Evolutionary conservation across 805 yeast genomes (phyloP).

Genomic region (Pichia rugopelliculosa): DNA sequence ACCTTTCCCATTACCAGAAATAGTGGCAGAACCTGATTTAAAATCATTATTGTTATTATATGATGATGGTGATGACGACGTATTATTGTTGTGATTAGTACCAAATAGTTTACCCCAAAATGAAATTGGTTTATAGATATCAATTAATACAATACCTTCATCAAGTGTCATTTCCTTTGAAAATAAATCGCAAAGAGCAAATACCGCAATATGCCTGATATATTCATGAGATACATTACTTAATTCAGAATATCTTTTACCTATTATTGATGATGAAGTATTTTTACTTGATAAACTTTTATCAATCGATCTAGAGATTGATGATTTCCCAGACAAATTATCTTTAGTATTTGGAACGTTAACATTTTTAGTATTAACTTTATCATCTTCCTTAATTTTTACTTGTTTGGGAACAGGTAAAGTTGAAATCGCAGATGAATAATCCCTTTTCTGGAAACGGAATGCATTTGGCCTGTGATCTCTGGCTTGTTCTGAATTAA

Average conservation of each 20-base stretch:
- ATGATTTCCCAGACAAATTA: not conserved
- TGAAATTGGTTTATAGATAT: slow-evolving; percentile 35
- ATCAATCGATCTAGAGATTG: not conserved
- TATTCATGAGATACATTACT: slow-evolving; percentile 48
- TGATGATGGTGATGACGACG: not conserved
- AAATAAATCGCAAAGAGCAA: slow-evolving; percentile 36
- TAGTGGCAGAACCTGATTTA: slow-evolving; percentile 15
- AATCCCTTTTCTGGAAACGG: slow-evolving; percentile 55
- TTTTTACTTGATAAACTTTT: not conserved
- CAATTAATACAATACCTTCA: slow-evolving; percentile 36
- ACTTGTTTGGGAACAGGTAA: slow-evolving; percentile 30
- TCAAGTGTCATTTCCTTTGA: slow-evolving; percentile 26
- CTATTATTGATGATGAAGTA: not conserved
- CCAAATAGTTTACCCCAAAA: slow-evolving; percentile 48
- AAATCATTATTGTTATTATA: slow-evolving; percentile 9
- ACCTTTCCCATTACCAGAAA: slow-evolving; percentile 21
- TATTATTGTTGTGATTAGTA: slow-evolving; percentile 5
- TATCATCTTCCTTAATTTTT: slow-evolving; percentile 10
- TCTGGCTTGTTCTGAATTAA: slow-evolving; percentile 93
- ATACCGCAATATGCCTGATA: slow-evolving; percentile 52
- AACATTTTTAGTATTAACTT: not conserved
- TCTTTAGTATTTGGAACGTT: not conserved
- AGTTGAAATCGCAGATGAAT: slow-evolving; percentile 29
- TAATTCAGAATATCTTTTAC: slow-evolving; percentile 52
- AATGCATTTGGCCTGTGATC: slow-evolving; percentile 90